Evolutionary conservation across 2,329 filamentous ascomycete species (phyloP).

Genomic region (Zymoseptoria tritici): DNA sequence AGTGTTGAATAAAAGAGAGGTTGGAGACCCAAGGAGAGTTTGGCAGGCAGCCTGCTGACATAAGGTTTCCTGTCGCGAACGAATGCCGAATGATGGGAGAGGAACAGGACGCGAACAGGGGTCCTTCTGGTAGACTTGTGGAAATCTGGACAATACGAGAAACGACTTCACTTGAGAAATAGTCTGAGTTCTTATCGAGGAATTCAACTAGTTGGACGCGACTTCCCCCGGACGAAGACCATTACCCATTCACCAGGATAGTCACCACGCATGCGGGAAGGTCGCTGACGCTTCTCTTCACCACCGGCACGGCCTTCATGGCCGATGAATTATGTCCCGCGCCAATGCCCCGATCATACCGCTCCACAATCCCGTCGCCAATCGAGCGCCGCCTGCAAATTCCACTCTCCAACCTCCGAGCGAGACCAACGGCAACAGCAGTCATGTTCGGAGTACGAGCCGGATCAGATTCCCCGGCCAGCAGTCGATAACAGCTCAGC

Average conservation of each 20-base stretch:
- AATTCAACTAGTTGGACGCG: not conserved
- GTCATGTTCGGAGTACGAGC: slow-evolving; percentile 24
- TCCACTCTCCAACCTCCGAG: slow-evolving; percentile 3
- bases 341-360: slow-evolving; percentile 52
- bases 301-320: slow-evolving; percentile 20
- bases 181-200: not conserved
- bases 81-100: not conserved
- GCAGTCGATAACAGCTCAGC: slow-evolving; percentile 42
- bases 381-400: slow-evolving; percentile 6
- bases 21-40: not conserved
- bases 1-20: not conserved
- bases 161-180: not conserved
- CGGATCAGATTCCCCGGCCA: slow-evolving; percentile 27
- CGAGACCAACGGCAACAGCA: slow-evolving; percentile 2
- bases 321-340: slow-evolving; percentile 56
- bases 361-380: slow-evolving; percentile 42
- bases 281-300: not conserved
- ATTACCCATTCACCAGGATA: not conserved
- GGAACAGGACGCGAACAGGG: not conserved
- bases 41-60: not conserved
- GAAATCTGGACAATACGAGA: not conserved
- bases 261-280: not conserved
- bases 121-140: not conserved
- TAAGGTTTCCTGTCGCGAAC: too few species aligned
- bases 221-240: not conserved